These are phyloP conservation scores for Daldinia loculata DNA, from an alignment of 495 filamentous ascomycete species.

Conservation along the genomic window DNA sequence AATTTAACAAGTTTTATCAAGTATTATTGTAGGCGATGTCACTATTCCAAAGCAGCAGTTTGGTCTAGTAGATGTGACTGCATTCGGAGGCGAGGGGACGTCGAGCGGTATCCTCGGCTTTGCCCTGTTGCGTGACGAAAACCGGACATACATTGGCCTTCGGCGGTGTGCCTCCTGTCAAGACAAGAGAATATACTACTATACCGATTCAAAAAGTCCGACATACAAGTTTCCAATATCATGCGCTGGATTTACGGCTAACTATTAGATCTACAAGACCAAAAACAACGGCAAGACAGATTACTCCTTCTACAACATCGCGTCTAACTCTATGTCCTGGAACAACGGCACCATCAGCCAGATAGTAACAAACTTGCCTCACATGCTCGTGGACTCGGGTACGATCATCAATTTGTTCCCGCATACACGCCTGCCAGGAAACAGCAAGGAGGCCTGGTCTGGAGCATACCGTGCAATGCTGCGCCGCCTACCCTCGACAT, in stretches of 20 bases:
- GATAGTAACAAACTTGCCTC: slow-evolving; percentile 25
- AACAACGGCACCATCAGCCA: slow-evolving; percentile 32
- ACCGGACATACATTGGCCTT: slow-evolving; percentile 46
- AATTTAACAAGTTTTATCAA: slow-evolving; percentile 3
- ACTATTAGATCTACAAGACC: slow-evolving; percentile 6
- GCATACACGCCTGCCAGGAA: slow-evolving; percentile 14
- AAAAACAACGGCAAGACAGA: slow-evolving; percentile 35
- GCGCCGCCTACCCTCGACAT: slow-evolving; percentile 59
- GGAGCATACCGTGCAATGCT: slow-evolving; percentile 60
- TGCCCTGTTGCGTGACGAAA: slow-evolving; percentile 44
- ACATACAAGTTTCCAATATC: neutral
- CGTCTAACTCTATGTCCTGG: slow-evolving; percentile 35
- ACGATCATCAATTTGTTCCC: slow-evolving; percentile 50
- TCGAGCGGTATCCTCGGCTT: slow-evolving; percentile 61
- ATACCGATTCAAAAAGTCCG: slow-evolving; percentile 42
- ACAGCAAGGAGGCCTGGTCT: slow-evolving; percentile 26
- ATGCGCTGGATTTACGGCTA: neutral
- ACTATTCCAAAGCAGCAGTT: slow-evolving; percentile 62
- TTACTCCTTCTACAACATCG: slow-evolving; percentile 46
- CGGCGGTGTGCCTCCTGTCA: slow-evolving; percentile 46
- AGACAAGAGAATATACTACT: slow-evolving; percentile 40
- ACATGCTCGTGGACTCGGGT: slow-evolving; percentile 52
- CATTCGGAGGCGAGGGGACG: slow-evolving; percentile 57
- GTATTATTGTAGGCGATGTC: slow-evolving; percentile 58
- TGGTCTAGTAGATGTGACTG: slow-evolving; percentile 57